Evolutionary conservation across 2,329 filamentous ascomycete species (phyloP).

Genomic region (Aciculosporium take): DNA sequence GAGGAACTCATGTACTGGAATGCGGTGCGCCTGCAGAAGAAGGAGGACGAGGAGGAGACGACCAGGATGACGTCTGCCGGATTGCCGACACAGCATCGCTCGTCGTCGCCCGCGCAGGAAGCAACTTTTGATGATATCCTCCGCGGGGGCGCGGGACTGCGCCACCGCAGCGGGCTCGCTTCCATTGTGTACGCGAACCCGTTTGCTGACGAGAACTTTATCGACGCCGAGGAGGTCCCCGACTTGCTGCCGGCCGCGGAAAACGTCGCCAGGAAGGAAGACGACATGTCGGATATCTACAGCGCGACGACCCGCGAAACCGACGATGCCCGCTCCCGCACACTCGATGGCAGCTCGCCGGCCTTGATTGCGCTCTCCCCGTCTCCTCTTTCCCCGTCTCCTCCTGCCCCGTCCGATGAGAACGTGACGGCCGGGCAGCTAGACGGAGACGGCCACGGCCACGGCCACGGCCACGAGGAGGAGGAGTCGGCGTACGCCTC

Average conservation of each 20-base stretch:
- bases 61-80: conserved; percentile 37
- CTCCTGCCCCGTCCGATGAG: conserved; percentile 29
- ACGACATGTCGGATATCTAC: conserved; percentile 41
- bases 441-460: conserved; percentile 28
- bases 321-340: conserved; percentile 12
- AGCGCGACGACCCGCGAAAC: conserved; percentile 35
- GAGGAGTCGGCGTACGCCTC: conserved; percentile 43
- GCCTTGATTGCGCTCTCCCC: conserved; percentile 20
- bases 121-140: too few species aligned
- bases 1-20: conserved; percentile 57
- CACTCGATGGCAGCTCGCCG: conserved; percentile 15
- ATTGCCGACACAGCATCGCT: conserved; percentile 37
- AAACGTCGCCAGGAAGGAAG: conserved; percentile 32
- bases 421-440: conserved; percentile 39
- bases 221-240: conserved; percentile 32
- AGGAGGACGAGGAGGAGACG: conserved; percentile 25
- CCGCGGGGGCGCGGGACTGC: conserved; percentile 36
- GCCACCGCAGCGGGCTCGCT: conserved; percentile 31
- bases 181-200: conserved; percentile 39
- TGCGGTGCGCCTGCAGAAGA: conserved; percentile 35
- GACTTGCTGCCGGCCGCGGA: conserved; percentile 24
- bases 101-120: too few species aligned
- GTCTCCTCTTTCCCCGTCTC: conserved; percentile 7
- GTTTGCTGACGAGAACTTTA: conserved; percentile 42
- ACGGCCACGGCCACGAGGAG: too few species aligned